Percentiles rank a stretch among this genome's conserved stretches.
These are phyloP conservation scores for Gyrodon lividus DNA, from an alignment of 768 basidiomycete genomes.

Conservation along the genomic window DNA sequence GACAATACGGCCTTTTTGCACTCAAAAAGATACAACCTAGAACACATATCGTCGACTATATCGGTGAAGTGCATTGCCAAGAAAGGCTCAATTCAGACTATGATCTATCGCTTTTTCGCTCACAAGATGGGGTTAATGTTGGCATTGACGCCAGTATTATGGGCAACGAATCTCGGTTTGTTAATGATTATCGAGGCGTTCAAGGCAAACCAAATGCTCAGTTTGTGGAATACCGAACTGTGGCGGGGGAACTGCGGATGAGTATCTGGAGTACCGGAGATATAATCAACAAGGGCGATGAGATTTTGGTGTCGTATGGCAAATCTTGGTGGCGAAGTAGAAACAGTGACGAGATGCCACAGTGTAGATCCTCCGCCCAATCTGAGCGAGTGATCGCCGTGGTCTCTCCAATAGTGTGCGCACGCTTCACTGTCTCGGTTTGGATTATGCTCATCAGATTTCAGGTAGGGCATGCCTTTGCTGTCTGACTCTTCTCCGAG, in stretches of 20 bases:
- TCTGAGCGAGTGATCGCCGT: not conserved
- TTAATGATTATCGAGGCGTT: slow-evolving; percentile 91
- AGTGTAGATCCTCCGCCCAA: not conserved
- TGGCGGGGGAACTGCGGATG: slow-evolving; percentile 68
- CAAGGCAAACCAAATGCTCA: slow-evolving; percentile 63
- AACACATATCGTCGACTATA: slow-evolving; percentile 74
- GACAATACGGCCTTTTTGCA: slow-evolving; percentile 83
- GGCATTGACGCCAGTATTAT: slow-evolving; percentile 73
- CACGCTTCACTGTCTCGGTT: not conserved
- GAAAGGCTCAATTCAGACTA: slow-evolving; percentile 77
- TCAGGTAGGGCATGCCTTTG: not conserved
- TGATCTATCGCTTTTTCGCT: slow-evolving; percentile 77
- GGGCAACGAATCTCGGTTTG: slow-evolving; percentile 88
- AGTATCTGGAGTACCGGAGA: slow-evolving; percentile 65
- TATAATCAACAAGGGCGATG: slow-evolving; percentile 73
- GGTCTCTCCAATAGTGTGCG: not conserved
- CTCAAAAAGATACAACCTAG: slow-evolving; percentile 63
- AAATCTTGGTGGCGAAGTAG: slow-evolving; percentile 79
- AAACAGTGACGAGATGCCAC: not conserved
- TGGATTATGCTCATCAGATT: slow-evolving; percentile 4
- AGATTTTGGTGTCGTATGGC: slow-evolving; percentile 87
- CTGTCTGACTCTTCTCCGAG: slow-evolving; percentile 1
- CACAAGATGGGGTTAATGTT: slow-evolving; percentile 55
- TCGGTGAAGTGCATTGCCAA: slow-evolving; percentile 83
- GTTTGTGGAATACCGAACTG: slow-evolving; percentile 58